Percentiles rank a stretch among this genome's conserved stretches.
These are phyloP conservation scores for Gossypium schwendimanii DNA, from an alignment of 441 rosid species.

Conservation along the genomic window DNA sequence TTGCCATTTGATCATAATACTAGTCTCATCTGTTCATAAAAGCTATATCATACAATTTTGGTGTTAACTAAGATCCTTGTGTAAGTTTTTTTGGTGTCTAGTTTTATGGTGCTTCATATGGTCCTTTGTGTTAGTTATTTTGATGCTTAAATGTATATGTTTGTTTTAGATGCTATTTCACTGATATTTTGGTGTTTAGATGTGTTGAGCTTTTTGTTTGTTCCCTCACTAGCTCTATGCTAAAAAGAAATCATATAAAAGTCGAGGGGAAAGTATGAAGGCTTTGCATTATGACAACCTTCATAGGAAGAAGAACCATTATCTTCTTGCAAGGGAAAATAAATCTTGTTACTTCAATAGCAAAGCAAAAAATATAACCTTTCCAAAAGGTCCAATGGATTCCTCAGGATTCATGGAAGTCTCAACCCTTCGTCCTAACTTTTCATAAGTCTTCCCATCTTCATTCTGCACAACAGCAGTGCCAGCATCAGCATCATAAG, in stretches of 20 bases:
- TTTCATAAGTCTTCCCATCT: conserved; percentile 25
- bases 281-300: background rate
- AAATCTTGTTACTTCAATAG: background rate
- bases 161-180: no score
- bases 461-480: conserved; percentile 15
- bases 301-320: background rate
- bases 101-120: no score
- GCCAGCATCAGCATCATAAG: conserved; percentile 7
- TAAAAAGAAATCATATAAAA: background rate
- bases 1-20: background rate
- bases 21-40: no score
- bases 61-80: no score
- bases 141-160: no score
- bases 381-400: conserved; percentile 41
- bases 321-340: background rate
- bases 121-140: no score
- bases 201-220: no score
- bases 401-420: conserved; percentile 31
- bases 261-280: background rate
- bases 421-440: conserved; percentile 21
- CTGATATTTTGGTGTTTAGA: no score
- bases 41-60: no score
- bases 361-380: conserved; percentile 32
- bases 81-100: no score
- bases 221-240: no score